phyloP scores from a whole-genome alignment of 2,329 filamentous ascomycete species.

The Blastomyces emzantsi region DNA sequence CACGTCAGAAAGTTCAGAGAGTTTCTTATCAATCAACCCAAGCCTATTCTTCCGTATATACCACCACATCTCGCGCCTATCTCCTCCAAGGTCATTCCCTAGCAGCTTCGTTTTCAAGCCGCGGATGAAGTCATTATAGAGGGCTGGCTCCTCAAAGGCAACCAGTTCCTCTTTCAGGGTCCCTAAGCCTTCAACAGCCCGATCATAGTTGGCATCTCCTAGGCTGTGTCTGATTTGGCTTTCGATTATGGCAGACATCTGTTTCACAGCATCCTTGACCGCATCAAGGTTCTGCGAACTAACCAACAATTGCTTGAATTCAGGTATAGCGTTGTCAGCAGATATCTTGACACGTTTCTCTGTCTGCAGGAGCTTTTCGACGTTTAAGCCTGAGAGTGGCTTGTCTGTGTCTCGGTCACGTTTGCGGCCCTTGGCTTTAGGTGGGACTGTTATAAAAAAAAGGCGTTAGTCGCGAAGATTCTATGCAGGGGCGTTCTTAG shows the following conservation, averaged over 20 bases:
- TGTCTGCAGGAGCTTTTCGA: conserved; percentile 66
- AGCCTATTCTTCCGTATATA: conserved; percentile 56
- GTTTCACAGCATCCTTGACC: conserved; percentile 59
- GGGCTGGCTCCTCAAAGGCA: conserved; percentile 61
- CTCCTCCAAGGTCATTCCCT: conserved; percentile 61
- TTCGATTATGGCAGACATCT: conserved; percentile 65
- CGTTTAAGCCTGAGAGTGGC: conserved; percentile 81
- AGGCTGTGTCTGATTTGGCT: conserved; percentile 62
- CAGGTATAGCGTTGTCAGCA: conserved; percentile 70
- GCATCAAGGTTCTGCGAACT: conserved; percentile 51
- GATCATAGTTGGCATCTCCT: conserved; percentile 64
- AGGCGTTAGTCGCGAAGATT: not conserved
- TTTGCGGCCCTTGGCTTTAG: conserved; percentile 66
- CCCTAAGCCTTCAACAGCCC: conserved; percentile 64
- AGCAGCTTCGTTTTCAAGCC: conserved; percentile 65
- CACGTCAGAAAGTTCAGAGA: conserved; percentile 57
- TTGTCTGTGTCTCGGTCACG: conserved; percentile 59
- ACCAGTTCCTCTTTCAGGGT: conserved; percentile 71
- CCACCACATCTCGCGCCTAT: conserved; percentile 77
- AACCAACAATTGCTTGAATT: conserved; percentile 73
- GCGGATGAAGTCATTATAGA: conserved; percentile 67
- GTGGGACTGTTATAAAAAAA: conserved; percentile 51
- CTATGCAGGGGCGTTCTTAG: not conserved
- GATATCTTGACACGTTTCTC: conserved; percentile 48
- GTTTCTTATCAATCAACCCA: conserved; percentile 60